phyloP scores from a whole-genome alignment of 805 yeast species.

The Sporopachydermia quercuum region DNA sequence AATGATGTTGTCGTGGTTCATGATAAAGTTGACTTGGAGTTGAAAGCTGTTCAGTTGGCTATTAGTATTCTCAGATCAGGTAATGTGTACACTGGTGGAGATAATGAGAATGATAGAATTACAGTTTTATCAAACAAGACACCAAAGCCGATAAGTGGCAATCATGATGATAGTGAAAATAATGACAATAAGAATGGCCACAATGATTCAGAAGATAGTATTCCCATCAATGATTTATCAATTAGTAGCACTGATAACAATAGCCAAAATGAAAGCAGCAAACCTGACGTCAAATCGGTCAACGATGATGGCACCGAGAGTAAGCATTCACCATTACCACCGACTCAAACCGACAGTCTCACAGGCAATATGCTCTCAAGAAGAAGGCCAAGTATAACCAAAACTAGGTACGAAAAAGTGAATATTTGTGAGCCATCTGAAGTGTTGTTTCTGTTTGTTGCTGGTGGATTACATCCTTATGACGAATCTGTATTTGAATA shows the following conservation, averaged over 20 bases:
- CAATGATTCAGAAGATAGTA: too few relatives aligned
- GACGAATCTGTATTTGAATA: constrained; percentile 53
- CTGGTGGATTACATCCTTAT: constrained; percentile 55
- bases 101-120: background rate
- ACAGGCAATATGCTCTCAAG: constrained; percentile 2
- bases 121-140: background rate
- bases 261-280: background rate
- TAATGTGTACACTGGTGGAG: background rate
- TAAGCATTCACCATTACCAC: constrained; percentile 9
- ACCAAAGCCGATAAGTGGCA: background rate
- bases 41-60: constrained; percentile 28
- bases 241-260: too few relatives aligned
- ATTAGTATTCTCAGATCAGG: background rate
- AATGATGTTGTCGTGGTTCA: constrained; percentile 39
- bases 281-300: background rate
- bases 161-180: background rate
- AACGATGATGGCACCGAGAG: constrained; percentile 4
- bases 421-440: constrained; percentile 3
- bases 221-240: too few relatives aligned
- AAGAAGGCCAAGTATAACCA: constrained; percentile 5
- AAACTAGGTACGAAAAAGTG: constrained; percentile 9
- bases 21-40: constrained; percentile 43
- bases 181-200: too few relatives aligned
- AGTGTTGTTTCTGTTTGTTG: constrained; percentile 26
- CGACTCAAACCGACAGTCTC: background rate